Evolutionary conservation across 2,329 filamentous ascomycete species (phyloP).

Genomic region (Cytospora piceicola): DNA sequence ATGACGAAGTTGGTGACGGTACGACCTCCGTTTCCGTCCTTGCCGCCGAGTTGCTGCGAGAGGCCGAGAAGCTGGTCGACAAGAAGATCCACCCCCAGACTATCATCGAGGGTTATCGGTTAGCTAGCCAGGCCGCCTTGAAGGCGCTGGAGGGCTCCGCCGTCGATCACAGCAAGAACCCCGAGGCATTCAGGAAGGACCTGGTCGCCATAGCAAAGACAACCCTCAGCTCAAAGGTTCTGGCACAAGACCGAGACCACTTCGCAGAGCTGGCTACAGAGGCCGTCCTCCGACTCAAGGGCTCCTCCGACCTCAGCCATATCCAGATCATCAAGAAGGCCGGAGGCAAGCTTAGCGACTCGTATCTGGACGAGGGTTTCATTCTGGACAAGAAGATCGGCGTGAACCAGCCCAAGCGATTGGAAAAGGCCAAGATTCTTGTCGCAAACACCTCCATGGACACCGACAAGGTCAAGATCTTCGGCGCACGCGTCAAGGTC

Average conservation of each 20-base stretch:
- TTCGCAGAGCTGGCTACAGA: constrained; percentile 90
- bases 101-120: constrained; percentile 98
- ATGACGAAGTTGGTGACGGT: constrained; percentile 97
- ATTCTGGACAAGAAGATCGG: constrained; percentile 99
- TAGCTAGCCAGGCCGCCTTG: constrained; percentile 89
- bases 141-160: constrained; percentile 81
- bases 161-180: constrained; percentile 85
- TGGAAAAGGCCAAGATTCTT: constrained; percentile 98
- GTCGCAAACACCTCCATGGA: constrained; percentile 99
- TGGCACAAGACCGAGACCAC: constrained; percentile 90
- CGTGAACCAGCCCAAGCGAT: constrained; percentile 94
- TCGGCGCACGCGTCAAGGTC: constrained; percentile 95
- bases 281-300: constrained; percentile 86
- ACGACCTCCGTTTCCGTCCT: constrained; percentile 98
- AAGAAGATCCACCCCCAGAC: constrained; percentile 99
- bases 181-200: constrained; percentile 85
- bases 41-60: constrained; percentile 90
- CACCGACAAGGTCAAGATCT: constrained; percentile 99
- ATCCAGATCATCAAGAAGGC: constrained; percentile 99
- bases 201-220: constrained; percentile 89
- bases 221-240: constrained; percentile 95
- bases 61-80: constrained; percentile 95
- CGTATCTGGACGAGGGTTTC: constrained; percentile 96
- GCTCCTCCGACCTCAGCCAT: constrained; percentile 90
- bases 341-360: constrained; percentile 95